These are phyloP conservation scores for Pseudocercospora cruenta DNA, from an alignment of 2,329 filamentous ascomycete species.

Conservation along the genomic window DNA sequence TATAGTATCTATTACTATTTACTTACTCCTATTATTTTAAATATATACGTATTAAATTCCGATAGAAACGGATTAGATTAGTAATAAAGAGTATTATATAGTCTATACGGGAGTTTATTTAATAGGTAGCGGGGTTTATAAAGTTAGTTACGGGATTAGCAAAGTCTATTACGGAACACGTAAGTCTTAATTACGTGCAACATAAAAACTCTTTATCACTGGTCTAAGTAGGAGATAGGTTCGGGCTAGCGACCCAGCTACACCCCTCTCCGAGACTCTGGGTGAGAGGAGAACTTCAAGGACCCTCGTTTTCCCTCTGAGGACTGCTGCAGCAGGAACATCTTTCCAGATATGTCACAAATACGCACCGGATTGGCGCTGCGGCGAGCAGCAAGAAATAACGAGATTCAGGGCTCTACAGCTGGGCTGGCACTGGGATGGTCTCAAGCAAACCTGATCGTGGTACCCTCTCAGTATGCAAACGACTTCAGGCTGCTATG, in stretches of 20 bases:
- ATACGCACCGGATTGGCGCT: conserved; percentile 2
- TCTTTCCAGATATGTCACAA: not conserved
- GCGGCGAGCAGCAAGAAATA: conserved; percentile 1
- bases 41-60: no score
- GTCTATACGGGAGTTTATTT: no score
- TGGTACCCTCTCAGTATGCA: conserved; percentile 62
- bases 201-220: no score
- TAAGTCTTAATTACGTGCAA: no score
- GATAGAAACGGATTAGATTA: no score
- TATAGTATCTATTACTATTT: no score
- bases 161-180: no score
- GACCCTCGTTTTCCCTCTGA: not conserved
- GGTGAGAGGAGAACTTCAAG: not conserved
- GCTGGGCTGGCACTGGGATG: conserved; percentile 59
- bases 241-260: not conserved
- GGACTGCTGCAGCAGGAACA: not conserved
- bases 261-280: not conserved
- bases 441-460: conserved; percentile 66
- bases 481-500: conserved; percentile 63
- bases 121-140: no score
- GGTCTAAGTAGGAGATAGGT: no score
- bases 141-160: no score
- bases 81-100: no score
- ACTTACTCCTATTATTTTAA: no score
- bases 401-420: conserved; percentile 46